Base-by-base conservation (phyloP, 768 basidiomycete genomes). In the Lactarius trivialis region DNA sequence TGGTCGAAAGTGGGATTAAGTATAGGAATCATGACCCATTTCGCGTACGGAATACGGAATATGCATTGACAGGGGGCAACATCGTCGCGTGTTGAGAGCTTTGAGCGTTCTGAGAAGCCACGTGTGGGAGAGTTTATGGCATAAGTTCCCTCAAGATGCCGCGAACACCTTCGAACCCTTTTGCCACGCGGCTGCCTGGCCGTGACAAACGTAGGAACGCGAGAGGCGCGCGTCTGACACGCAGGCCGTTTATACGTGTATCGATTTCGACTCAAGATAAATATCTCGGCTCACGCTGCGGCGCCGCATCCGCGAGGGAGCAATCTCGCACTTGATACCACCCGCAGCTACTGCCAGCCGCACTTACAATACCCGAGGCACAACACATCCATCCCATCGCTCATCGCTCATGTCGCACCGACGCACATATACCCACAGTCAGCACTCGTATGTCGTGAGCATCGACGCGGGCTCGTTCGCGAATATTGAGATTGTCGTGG, bases 161-260 rank as follows among this genome's bases (percentile, higher is more conserved):
- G n/a, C 48, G 32, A 56, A 56, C 48, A 36, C 21, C 28, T 30
- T 6, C 17, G 24, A 7, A 49, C 8, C 5, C 5, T 33, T 36
- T 17, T 12, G 57, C 62, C 63, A 64, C 58, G 63, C 58, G 58
- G 48, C 54, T 51, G 58, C 63, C 63, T 64, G 39, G 62, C 62
- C 50, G 54, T 34, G 33, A 55, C 34, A 30, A 63, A 48, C 21
- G 45, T 32, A 34, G 45, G 36, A 55, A 60, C 58, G 48, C 24
- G 39, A 43, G 51, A 37, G 36, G 9, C 53, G 32, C 33, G 37
- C 57, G 62, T 30, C 36, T 33, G 9, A 19, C 45, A 50, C 53
- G 53, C 62, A 45, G 37, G 56, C 26, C 7, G n/a, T n/a, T n/a
- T 21, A 39, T 17, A 34, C 56, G 53, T 41, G 52, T 45, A 45